Percentiles rank a stretch among this genome's conserved stretches.
These are phyloP conservation scores for Byssochlamys sp. DNA, from an alignment of 2,329 filamentous ascomycete species.

Conservation along the genomic window DNA sequence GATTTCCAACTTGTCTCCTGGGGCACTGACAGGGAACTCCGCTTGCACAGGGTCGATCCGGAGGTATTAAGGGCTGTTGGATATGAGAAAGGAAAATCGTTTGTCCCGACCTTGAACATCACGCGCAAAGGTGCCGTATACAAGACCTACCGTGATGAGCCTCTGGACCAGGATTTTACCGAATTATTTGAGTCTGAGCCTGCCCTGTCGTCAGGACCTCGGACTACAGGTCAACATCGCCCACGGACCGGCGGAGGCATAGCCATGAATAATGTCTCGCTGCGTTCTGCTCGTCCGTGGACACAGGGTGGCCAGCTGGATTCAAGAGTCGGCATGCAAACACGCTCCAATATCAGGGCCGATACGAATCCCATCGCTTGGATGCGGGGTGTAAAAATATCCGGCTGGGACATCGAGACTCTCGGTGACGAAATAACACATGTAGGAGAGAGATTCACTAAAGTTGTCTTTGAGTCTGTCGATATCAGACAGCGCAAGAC, in stretches of 20 bases:
- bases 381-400: slow-evolving; percentile 57
- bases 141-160: slow-evolving; percentile 70
- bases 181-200: slow-evolving; percentile 31
- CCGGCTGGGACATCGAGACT: slow-evolving; percentile 44
- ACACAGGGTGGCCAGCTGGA: slow-evolving; percentile 40
- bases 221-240: slow-evolving; percentile 11
- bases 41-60: slow-evolving; percentile 63
- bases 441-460: slow-evolving; percentile 52
- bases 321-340: slow-evolving; percentile 39
- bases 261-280: slow-evolving; percentile 42
- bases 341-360: slow-evolving; percentile 37
- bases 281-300: slow-evolving; percentile 43
- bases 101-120: slow-evolving; percentile 56
- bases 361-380: slow-evolving; percentile 52
- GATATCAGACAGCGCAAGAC: slow-evolving; percentile 46
- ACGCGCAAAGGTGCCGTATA: slow-evolving; percentile 79
- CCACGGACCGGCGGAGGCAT: slow-evolving; percentile 23
- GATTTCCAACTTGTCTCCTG: slow-evolving; percentile 91
- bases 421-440: slow-evolving; percentile 53
- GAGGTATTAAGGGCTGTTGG: slow-evolving; percentile 59
- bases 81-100: slow-evolving; percentile 58
- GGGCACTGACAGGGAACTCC: slow-evolving; percentile 76
- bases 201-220: slow-evolving; percentile 18
- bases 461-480: slow-evolving; percentile 51
- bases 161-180: slow-evolving; percentile 49